Evolutionary conservation across 2,329 filamentous ascomycete species (phyloP).

Genomic region (Diaporthe destruens): DNA sequence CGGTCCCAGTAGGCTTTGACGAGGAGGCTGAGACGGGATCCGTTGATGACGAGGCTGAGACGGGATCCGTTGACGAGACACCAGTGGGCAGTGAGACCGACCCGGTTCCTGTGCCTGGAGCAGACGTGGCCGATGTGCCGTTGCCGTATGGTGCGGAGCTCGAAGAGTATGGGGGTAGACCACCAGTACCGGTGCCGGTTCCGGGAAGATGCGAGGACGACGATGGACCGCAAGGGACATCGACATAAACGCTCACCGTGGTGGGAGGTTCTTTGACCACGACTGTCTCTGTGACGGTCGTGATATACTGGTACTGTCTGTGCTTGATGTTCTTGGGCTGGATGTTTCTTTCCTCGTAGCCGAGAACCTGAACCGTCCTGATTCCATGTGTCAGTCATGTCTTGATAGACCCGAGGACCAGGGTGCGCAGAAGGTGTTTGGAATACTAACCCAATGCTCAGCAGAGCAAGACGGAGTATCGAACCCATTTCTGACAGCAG

Average conservation of each 20-base stretch:
- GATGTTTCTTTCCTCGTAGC: slow-evolving; percentile 26
- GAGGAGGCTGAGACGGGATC: slow-evolving; percentile 20
- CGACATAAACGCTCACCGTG: slow-evolving; percentile 37
- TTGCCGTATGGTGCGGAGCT: slow-evolving; percentile 37
- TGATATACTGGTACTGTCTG: slow-evolving; percentile 35
- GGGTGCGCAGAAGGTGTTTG: background rate
- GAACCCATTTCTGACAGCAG: slow-evolving; percentile 23
- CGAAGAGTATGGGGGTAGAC: slow-evolving; percentile 16
- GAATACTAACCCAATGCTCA: slow-evolving; percentile 34
- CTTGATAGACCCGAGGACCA: slow-evolving; percentile 2
- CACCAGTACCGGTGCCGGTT: slow-evolving; percentile 30
- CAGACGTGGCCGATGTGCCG: slow-evolving; percentile 26
- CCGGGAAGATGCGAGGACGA: slow-evolving; percentile 14
- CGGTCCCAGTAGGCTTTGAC: slow-evolving; percentile 17
- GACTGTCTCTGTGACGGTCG: slow-evolving; percentile 37
- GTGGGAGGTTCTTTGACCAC: slow-evolving; percentile 28
- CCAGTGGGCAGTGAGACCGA: slow-evolving; percentile 29
- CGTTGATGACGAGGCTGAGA: slow-evolving; percentile 31
- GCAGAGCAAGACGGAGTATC: slow-evolving; percentile 31
- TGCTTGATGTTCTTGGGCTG: slow-evolving; percentile 31
- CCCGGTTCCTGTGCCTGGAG: slow-evolving; percentile 34
- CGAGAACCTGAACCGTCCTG: slow-evolving; percentile 38
- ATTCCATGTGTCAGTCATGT: slow-evolving; percentile 39
- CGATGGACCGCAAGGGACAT: slow-evolving; percentile 16
- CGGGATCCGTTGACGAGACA: slow-evolving; percentile 23